Evolutionary conservation across 1,284 basidiomycete genomes (phyloP).

Genomic region (Chiua sp.): DNA sequence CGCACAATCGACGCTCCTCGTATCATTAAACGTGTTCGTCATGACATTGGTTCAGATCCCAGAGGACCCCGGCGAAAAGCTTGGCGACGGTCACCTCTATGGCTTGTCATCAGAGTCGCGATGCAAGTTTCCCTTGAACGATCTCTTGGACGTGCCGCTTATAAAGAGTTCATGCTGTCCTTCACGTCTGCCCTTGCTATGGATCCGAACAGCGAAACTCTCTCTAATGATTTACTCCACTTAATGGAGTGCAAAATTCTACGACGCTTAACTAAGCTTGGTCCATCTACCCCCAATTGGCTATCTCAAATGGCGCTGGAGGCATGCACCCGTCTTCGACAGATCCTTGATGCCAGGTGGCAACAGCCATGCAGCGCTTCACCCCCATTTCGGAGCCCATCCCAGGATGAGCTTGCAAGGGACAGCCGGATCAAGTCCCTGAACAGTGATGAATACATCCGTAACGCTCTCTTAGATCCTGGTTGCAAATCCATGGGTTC

Average conservation of each 20-base stretch:
- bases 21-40: constrained; percentile 39
- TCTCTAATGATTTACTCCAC: constrained; percentile 38
- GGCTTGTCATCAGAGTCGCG: no score
- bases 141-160: no score
- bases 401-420: constrained; percentile 22
- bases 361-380: neutral
- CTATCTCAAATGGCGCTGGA: constrained; percentile 7
- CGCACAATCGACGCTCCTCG: constrained; percentile 20
- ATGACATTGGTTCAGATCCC: constrained; percentile 14
- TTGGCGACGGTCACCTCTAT: constrained; percentile 39
- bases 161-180: no score
- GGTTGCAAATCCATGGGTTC: neutral
- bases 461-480: constrained; percentile 7
- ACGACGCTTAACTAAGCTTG: constrained; percentile 42
- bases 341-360: constrained; percentile 7
- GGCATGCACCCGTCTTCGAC: neutral
- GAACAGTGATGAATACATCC: neutral
- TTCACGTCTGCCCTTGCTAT: constrained; percentile 2
- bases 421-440: constrained; percentile 26
- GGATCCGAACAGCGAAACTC: constrained; percentile 12
- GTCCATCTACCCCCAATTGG: constrained; percentile 4
- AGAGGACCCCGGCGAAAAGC: no score
- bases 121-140: no score
- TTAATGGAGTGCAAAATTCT: constrained; percentile 35
- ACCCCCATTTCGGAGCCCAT: constrained; percentile 29